Evolutionary conservation across 2,329 filamentous ascomycete species (phyloP), one percentile per base, ranked within the genome.

Genomic region (Aspergillus hiratsukae): DNA sequence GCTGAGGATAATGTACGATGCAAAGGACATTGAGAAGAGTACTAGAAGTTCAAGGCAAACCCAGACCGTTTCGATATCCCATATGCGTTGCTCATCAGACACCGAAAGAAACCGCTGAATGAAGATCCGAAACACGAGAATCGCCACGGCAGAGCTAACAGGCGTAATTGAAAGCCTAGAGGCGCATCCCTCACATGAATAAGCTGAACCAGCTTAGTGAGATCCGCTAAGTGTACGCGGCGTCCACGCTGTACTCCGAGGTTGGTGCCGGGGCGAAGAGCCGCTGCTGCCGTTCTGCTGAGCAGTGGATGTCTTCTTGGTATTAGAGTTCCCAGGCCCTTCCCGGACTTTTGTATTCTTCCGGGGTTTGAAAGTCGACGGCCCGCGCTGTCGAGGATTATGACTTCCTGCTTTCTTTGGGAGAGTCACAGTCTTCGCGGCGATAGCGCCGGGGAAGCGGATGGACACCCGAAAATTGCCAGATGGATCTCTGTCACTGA

Each of bases 401-500:
- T 61, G 64, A 40, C 58, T 60, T 11, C 60, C 63, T 50, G 59
- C 53, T 57, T 75, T 76, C 53, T 70, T 67, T 6, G 69, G 71
- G 37, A 78, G 64, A 46, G 61, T 69, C 19, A 81, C 60, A 1
- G 66, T 72, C 60, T 76, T 82, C 4, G 72, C 60, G 29, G 75
- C 72, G 1, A 68, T 58, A 61, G 77, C 74, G 7, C 79, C 80
- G 9, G 81, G 80, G 23, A 83, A 66, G 40, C 76, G 75, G 59
- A 83, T 76, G 19, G 71, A 66, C 48, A 78, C 71, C 19, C 70
- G 76, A 53, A 64, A 52, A 43, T 70, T 72, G 52, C 66, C 67
- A 58, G 67, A 73, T 57, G 63, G 68, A 63, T 72, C 74, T 55
- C 62, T 74, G 52, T 75, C 78, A 52, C 66, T 65, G 40, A 69